Evolutionary conservation across 257 asterid genomes (phyloP), one percentile per base, ranked within the genome.

Genomic region (Solanum gracilifrons): DNA sequence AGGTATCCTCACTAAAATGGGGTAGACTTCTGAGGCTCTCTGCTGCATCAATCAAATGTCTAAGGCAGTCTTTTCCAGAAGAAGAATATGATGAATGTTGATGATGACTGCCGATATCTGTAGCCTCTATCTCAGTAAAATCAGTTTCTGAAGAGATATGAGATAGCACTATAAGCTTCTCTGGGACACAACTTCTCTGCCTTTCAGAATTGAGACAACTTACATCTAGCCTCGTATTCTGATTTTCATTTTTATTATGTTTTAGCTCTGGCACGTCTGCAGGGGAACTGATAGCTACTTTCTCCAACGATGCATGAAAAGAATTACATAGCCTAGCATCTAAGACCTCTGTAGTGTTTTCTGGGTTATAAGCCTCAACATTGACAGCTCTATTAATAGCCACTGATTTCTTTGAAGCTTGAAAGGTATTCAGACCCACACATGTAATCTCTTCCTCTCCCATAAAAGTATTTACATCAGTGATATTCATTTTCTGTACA

Each of bases 181-280:
- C 51, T 5, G 64, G 33, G 58, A 82, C n/a, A 43, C 79, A 20
- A 21, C n/a, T 25, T 8, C 27, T 80, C 85, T 85, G 85, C 31
- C 35, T 66, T 41, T 73, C 39, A 31, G 31, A 29, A 79, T 71
- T 25, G 60, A 13, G 51, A 60, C 51, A 62, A 83, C 66, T 43
- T 85, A 60, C 86, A 66, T 55, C 62, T 64, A 82, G 89, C 82
- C 39, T 85, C 43, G 33, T 48, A 87, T 87, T 88, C 55, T 88
- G 85, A 64, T 84, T 41, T 31, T 13, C 25, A 15, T 21, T 25
- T 83, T 15, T 75, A 85, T 82, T 58, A 48, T 64, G 36, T 75
- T 87, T 73, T 48, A 80, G 37, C 43, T 23, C 27, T 25, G 37
- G 69, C 75, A 82, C 71, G 32, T 62, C 77, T 35, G 13, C 88